These are phyloP conservation scores for Austroboletus festivus DNA, from an alignment of 768 basidiomycete species.

Conservation along the genomic window DNA sequence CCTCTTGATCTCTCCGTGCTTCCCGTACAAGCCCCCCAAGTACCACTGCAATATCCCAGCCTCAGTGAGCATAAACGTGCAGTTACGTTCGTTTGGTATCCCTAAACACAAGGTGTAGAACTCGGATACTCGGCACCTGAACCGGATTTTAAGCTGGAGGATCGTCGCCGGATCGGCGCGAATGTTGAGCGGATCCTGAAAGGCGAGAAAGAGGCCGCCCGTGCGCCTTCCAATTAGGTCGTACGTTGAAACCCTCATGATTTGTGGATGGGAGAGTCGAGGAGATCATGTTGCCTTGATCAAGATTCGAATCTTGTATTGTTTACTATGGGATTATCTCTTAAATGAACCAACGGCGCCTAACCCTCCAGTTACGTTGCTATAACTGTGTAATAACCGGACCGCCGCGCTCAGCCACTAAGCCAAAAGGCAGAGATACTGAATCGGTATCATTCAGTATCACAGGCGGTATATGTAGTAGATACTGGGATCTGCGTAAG, in stretches of 20 bases:
- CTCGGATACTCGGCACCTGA: constrained; percentile 63
- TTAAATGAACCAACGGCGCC: too few relatives aligned
- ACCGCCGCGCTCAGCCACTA: too few relatives aligned
- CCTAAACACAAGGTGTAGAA: constrained; percentile 36
- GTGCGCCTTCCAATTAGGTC: constrained; percentile 43
- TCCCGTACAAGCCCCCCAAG: constrained; percentile 44
- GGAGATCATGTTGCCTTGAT: too few relatives aligned
- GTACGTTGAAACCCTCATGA: not conserved
- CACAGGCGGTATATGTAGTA: too few relatives aligned
- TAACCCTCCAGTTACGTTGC: too few relatives aligned
- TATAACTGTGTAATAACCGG: too few relatives aligned
- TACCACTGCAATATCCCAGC: constrained; percentile 69
- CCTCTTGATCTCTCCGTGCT: constrained; percentile 62
- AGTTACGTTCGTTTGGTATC: not conserved
- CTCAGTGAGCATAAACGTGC: constrained; percentile 44
- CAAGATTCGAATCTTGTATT: too few relatives aligned
- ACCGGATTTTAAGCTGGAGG: constrained; percentile 52
- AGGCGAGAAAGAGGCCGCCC: constrained; percentile 66
- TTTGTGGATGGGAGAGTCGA: not conserved
- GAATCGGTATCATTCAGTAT: too few relatives aligned
- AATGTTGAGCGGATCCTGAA: constrained; percentile 57
- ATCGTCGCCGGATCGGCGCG: constrained; percentile 57
- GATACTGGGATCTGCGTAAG: too few relatives aligned
- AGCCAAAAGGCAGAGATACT: too few relatives aligned
- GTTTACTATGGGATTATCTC: too few relatives aligned